A percentile compares a stretch with the other conserved stretches of the same genome.
Evolutionary conservation across 768 basidiomycete genomes (phyloP).

Genomic region (Clitopilus hobsonii): DNA sequence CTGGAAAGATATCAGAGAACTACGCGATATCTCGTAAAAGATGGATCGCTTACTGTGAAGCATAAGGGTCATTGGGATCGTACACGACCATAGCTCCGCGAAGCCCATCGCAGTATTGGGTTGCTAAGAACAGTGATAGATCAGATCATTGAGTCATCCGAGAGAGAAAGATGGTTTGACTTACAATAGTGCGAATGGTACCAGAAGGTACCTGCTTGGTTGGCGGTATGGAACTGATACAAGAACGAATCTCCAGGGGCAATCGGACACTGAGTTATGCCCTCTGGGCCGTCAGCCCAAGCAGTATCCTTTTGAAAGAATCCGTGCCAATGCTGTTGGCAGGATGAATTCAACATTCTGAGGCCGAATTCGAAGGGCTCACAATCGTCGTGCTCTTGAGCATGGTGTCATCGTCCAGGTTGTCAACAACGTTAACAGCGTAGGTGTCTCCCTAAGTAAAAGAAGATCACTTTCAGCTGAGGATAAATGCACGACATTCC

Average conservation of each 20-base stretch:
- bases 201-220: conserved; percentile 21
- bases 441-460: background rate
- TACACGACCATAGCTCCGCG: conserved; percentile 25
- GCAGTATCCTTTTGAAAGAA: conserved; percentile 19
- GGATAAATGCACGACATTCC: background rate
- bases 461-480: background rate
- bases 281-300: conserved; percentile 22
- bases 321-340: conserved; percentile 27
- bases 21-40: too few relatives aligned
- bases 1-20: conserved; percentile 6
- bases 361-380: background rate
- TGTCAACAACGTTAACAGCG: background rate
- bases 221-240: conserved; percentile 8
- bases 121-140: conserved; percentile 1
- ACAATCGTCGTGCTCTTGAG: background rate
- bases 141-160: background rate
- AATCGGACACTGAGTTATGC: conserved; percentile 1
- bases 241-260: conserved; percentile 17
- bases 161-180: conserved; percentile 21
- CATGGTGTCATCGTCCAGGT: background rate
- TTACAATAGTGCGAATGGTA: conserved; percentile 29
- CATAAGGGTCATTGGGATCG: conserved; percentile 27
- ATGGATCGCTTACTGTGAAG: conserved; percentile 16
- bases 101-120: conserved; percentile 22
- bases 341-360: too few relatives aligned